Percentiles rank a stretch among this genome's conserved stretches.
Evolutionary conservation across 345 rosid species (phyloP).

Genomic region (Citrus maxima): DNA sequence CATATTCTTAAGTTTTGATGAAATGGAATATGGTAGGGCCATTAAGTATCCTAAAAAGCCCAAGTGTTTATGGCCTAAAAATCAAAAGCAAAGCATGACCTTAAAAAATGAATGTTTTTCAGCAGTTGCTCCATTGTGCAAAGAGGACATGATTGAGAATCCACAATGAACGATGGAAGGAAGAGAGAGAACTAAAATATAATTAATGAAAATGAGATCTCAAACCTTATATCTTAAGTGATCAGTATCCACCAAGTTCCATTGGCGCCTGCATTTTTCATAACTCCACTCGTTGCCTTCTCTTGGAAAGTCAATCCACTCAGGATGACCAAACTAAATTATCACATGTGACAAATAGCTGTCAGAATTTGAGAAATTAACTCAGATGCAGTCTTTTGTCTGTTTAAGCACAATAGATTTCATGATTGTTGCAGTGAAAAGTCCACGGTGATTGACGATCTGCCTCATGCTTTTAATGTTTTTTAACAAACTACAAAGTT

Average conservation of each 20-base stretch:
- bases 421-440: neutral
- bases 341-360: slow-evolving; percentile 14
- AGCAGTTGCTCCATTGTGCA: neutral
- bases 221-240: slow-evolving; percentile 74
- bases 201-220: neutral
- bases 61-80: neutral
- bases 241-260: slow-evolving; percentile 57
- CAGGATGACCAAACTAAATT: slow-evolving; percentile 80
- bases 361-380: slow-evolving; percentile 11
- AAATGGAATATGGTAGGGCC: neutral
- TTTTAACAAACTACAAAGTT: neutral
- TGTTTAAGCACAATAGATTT: neutral
- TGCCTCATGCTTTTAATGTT: neutral
- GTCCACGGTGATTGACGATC: neutral
- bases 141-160: neutral
- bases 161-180: neutral
- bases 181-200: neutral
- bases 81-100: neutral
- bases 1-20: neutral
- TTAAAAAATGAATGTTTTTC: neutral
- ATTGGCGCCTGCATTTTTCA: slow-evolving; percentile 72
- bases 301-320: slow-evolving; percentile 87
- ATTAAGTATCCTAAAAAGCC: neutral
- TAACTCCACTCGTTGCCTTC: slow-evolving; percentile 88
- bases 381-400: neutral